A percentile compares a stretch with the other conserved stretches of the same genome.
These are phyloP conservation scores for Naganishia onofrii DNA, from an alignment of 768 basidiomycete genomes.

Conservation along the genomic window DNA sequence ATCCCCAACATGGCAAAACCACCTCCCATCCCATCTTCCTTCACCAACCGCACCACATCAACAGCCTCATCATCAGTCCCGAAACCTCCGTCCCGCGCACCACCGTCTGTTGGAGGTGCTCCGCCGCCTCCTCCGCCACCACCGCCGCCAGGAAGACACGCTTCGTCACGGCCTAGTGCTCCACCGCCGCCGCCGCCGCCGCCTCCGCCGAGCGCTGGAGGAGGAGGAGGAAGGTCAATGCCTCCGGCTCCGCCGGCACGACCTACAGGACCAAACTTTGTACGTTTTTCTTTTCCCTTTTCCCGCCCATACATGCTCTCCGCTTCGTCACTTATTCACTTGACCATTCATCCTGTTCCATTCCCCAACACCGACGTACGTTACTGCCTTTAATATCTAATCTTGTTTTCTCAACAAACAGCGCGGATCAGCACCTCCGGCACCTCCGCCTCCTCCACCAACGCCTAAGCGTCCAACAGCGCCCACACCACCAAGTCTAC, in stretches of 20 bases:
- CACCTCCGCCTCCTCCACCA: neutral
- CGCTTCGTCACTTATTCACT: no score
- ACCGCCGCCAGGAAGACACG: neutral
- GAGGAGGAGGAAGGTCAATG: constrained; percentile 1
- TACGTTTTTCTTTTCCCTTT: no score
- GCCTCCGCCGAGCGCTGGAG: neutral
- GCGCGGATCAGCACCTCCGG: neutral
- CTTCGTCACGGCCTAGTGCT: neutral
- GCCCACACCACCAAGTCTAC: neutral
- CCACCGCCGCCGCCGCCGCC: constrained; percentile 4
- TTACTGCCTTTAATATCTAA: no score
- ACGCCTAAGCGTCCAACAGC: neutral
- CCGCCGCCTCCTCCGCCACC: constrained; percentile 10
- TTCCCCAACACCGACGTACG: no score
- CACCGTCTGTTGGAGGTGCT: neutral
- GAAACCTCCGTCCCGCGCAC: constrained; percentile 15
- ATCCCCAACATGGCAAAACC: constrained; percentile 22
- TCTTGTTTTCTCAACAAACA: neutral
- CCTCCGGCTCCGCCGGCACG: constrained; percentile 8
- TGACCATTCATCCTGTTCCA: no score
- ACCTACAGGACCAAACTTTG: constrained; percentile 19
- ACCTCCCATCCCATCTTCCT: neutral
- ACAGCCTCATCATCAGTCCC: neutral
- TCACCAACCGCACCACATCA: neutral
- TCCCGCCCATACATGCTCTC: no score